These are phyloP conservation scores for Fusarium penzigii DNA, from an alignment of 2,329 filamentous ascomycete species.

Conservation along the genomic window DNA sequence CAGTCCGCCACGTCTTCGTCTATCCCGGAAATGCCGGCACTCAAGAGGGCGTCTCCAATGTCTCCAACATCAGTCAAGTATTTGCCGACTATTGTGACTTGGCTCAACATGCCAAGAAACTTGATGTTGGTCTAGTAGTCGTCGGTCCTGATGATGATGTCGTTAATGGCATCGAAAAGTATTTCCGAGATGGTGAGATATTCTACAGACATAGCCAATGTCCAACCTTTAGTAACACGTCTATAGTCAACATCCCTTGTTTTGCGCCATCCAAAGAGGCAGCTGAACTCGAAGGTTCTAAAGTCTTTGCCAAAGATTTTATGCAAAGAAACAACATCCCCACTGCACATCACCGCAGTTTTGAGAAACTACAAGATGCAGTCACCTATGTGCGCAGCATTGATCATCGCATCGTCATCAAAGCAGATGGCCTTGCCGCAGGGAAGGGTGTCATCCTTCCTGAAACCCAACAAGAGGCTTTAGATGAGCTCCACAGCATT, in stretches of 20 bases:
- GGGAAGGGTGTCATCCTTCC: constrained; percentile 62
- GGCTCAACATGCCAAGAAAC: constrained; percentile 60
- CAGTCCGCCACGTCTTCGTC: constrained; percentile 59
- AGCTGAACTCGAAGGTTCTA: constrained; percentile 75
- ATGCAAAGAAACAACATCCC: constrained; percentile 74
- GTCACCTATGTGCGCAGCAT: constrained; percentile 61
- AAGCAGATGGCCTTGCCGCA: constrained; percentile 72
- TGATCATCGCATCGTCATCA: constrained; percentile 67
- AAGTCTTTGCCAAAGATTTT: constrained; percentile 78
- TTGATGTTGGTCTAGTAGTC: constrained; percentile 68
- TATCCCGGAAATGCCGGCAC: constrained; percentile 71
- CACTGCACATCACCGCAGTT: constrained; percentile 72
- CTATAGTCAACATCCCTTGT: constrained; percentile 54
- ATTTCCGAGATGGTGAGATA: constrained; percentile 50
- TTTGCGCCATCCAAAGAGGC: constrained; percentile 72
- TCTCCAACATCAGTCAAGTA: constrained; percentile 54
- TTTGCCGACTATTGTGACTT: constrained; percentile 62
- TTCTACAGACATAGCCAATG: too few relatives aligned
- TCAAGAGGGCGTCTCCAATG: constrained; percentile 47
- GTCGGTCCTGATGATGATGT: constrained; percentile 74
- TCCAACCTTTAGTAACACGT: too few relatives aligned
- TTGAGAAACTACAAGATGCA: constrained; percentile 61
- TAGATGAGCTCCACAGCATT: constrained; percentile 63
- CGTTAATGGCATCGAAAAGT: constrained; percentile 72
- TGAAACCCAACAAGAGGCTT: constrained; percentile 56